Conservation (phyloP, 192 early-diverging fungal species). For the Tieghemiomyces parasiticus region DNA sequence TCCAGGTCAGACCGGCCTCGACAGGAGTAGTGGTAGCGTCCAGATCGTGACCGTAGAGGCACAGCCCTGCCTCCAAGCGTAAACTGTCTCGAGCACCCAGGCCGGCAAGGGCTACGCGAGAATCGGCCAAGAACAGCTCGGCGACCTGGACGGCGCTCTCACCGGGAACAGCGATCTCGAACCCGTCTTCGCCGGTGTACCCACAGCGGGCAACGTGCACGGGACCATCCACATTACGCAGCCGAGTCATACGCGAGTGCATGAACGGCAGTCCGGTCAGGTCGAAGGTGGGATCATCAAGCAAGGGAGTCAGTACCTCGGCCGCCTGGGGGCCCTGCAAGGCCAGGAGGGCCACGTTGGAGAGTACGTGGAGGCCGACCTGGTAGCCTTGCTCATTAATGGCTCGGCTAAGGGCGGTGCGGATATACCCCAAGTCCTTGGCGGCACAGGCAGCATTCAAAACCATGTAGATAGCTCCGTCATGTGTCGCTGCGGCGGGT, state of each 20-base stretch:
- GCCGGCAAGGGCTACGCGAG: conserved; percentile 80
- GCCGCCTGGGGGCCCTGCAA: conserved; percentile 84
- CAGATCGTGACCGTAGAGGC: conserved; percentile 92
- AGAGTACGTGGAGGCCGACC: conserved; percentile 71
- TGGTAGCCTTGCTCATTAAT: conserved; percentile 87
- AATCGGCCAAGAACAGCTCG: conserved; percentile 44
- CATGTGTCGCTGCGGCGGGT: background rate
- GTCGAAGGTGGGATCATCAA: conserved; percentile 34
- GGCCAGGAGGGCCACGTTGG: conserved; percentile 77
- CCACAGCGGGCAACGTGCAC: conserved; percentile 89
- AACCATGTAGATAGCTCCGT: conserved; percentile 74
- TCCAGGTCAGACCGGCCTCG: conserved; percentile 91
- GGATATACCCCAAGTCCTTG: conserved; percentile 86
- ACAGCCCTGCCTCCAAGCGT: conserved; percentile 92
- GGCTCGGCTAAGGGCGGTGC: conserved; percentile 41
- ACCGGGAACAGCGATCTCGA: conserved; percentile 88
- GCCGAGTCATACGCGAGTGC: conserved; percentile 52
- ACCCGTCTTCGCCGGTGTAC: conserved; percentile 99
- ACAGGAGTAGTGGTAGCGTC: conserved; percentile 85
- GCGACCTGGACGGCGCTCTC: conserved; percentile 50
- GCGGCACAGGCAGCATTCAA: conserved; percentile 95
- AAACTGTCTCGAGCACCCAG: conserved; percentile 89
- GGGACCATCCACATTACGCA: conserved; percentile 52
- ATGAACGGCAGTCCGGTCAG: conserved; percentile 90
- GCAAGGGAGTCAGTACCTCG: conserved; percentile 42